A percentile compares a stretch with the other conserved stretches of the same genome.
Conservation (phyloP, 768 basidiomycete species). For the Podaxis rugospora region DNA sequence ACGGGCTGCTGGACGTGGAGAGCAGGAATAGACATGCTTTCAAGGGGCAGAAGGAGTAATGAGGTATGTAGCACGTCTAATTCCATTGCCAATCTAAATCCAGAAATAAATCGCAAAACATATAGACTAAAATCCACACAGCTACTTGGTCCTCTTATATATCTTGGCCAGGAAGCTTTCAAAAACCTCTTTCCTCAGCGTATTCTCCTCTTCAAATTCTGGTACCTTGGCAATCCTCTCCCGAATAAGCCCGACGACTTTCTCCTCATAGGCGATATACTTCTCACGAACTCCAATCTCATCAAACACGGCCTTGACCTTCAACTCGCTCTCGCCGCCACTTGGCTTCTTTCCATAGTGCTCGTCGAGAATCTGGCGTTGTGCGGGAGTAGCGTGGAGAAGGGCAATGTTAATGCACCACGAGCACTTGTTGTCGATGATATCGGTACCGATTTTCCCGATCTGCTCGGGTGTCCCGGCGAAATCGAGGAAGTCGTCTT, state of each 20-base stretch:
- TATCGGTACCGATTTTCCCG: constrained; percentile 97
- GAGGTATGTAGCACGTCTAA: too few relatives aligned
- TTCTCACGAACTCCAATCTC: constrained; percentile 58
- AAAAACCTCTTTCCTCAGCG: constrained; percentile 67
- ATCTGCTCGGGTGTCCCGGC: constrained; percentile 86
- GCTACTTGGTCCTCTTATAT: constrained; percentile 54
- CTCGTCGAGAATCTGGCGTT: constrained; percentile 53
- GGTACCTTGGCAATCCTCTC: constrained; percentile 70
- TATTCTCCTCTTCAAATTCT: constrained; percentile 42
- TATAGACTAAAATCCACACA: neutral
- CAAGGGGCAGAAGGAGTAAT: too few relatives aligned
- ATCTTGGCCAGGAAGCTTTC: constrained; percentile 87
- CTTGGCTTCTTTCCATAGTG: constrained; percentile 48
- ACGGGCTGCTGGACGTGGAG: neutral
- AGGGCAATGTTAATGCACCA: constrained; percentile 95
- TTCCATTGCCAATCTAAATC: too few relatives aligned
- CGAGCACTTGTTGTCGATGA: constrained; percentile 97
- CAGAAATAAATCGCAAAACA: neutral
- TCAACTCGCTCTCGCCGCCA: constrained; percentile 43
- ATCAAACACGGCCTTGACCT: constrained; percentile 60
- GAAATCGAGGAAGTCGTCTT: constrained; percentile 96
- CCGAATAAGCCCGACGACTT: constrained; percentile 61
- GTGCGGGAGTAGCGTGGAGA: constrained; percentile 45
- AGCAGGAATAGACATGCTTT: neutral
- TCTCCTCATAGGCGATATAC: constrained; percentile 80